A percentile compares a stretch with the other conserved stretches of the same genome.
phyloP scores from a whole-genome alignment of 805 yeast species.

The Allodekkera sacchari region DNA sequence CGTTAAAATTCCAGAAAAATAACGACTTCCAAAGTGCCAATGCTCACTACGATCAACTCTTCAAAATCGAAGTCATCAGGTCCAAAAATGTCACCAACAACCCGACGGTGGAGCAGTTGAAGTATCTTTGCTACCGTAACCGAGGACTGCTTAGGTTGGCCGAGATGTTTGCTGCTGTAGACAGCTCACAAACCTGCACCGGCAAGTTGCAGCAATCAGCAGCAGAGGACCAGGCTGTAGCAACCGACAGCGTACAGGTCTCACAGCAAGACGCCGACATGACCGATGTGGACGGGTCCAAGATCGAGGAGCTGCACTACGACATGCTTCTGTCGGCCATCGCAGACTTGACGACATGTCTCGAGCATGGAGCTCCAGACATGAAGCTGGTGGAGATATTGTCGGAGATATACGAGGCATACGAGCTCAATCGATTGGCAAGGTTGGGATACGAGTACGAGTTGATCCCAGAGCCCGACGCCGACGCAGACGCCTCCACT shows the following conservation, averaged over 20 bases:
- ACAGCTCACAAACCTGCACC: background rate
- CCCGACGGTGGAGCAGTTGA: constrained; percentile 66
- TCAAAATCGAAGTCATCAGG: constrained; percentile 58
- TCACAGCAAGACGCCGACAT: constrained; percentile 7
- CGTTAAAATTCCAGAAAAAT: constrained; percentile 53
- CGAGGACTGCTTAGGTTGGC: constrained; percentile 64
- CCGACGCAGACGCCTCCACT: constrained; percentile 17
- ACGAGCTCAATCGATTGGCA: constrained; percentile 40
- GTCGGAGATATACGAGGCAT: constrained; percentile 40
- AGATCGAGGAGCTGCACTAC: constrained; percentile 3
- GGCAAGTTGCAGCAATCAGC: background rate
- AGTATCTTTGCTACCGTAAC: constrained; percentile 75
- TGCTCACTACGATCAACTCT: constrained; percentile 49
- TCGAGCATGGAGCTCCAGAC: constrained; percentile 64
- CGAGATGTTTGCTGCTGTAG: constrained; percentile 6
- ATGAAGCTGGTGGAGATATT: constrained; percentile 41
- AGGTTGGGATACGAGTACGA: constrained; percentile 55
- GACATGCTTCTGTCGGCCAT: constrained; percentile 25
- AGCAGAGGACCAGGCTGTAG: constrained; percentile 2
- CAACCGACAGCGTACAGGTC: background rate
- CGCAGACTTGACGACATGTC: constrained; percentile 58
- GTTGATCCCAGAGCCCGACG: constrained; percentile 35
- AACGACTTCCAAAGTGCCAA: constrained; percentile 42
- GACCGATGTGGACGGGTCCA: constrained; percentile 20
- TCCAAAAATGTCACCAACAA: constrained; percentile 29